Evolutionary conservation across 2,329 filamentous ascomycete species (phyloP), one percentile per base, ranked within the genome.

Genomic region (Bipolaris zeicola): DNA sequence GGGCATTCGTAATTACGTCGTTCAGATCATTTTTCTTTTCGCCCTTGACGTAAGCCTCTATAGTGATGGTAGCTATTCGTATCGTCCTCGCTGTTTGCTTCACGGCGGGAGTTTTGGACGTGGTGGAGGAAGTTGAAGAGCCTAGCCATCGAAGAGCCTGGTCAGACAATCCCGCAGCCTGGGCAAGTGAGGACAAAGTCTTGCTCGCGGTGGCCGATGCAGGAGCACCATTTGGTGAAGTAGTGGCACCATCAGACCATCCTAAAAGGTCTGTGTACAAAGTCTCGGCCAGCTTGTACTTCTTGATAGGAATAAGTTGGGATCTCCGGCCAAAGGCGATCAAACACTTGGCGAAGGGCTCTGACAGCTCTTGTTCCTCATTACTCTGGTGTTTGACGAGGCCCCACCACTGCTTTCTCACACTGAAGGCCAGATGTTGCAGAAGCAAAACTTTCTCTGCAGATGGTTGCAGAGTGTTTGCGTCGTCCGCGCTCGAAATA

Each of bases 391-490:
- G 87, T 1, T 81, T 80, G 6, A 83, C 83, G 55, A 91, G 66
- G 39, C 75, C 79, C 89, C 89, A 92, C 83, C 86, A 90, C 39
- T 79, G 77, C n/a, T 87, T 74, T 28, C 88, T 83, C 6, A 83
- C 78, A 22, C 81, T 80, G 37, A 93, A 80, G 8, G 86, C 89
- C 1, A 90, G 72, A 1, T 81, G 77, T 64, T 92, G 89, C 0
- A 92, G 72, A 58, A 85, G 82, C 47, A 92, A 82, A 1, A 85
- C 84, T 1, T 79, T 73, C 20, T 81, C 77, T 1, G 89, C 87
- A 1, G 79, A 79, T 3, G 87, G 80, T 57, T 82, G 85, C 6
- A 86, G 72, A 24, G 82, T 80, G 7, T 80, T 74, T 57, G 88
- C 83, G 66, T 93, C 90, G 38, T 88, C 85, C 8, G 85, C 82